Conservation (phyloP, 495 filamentous ascomycete genomes). For the Hamigera avellanea region DNA sequence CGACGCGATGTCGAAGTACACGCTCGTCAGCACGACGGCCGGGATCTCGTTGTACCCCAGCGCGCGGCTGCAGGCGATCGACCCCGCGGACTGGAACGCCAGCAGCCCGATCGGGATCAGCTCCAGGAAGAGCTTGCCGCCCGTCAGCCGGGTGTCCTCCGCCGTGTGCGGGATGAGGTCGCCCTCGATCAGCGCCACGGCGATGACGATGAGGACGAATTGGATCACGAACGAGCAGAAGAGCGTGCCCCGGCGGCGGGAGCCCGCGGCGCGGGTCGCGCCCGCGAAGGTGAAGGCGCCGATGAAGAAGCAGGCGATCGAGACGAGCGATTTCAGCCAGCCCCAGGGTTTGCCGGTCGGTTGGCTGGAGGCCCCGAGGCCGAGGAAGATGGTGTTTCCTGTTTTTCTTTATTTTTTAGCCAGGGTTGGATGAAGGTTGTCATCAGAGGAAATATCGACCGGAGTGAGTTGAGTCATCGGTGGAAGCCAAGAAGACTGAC, state of each 20-base stretch:
- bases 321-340: conserved; percentile 52
- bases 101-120: conserved; percentile 51
- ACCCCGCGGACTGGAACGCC: conserved; percentile 60
- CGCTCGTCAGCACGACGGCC: conserved; percentile 59
- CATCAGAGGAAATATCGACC: no score
- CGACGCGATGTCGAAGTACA: conserved; percentile 56
- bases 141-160: conserved; percentile 10
- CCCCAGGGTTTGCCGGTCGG: conserved; percentile 41
- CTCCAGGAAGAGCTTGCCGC: conserved; percentile 29
- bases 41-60: conserved; percentile 60
- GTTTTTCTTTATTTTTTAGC: conserved; percentile 8
- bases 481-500: conserved; percentile 18
- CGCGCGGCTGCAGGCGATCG: conserved; percentile 52
- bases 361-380: conserved; percentile 45
- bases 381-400: conserved; percentile 59
- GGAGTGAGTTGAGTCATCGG: no score
- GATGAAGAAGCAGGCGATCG: conserved; percentile 44
- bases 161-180: conserved; percentile 33
- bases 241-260: conserved; percentile 39
- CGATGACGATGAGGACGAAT: conserved; percentile 40
- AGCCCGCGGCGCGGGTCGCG: conserved; percentile 20
- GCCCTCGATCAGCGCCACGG: conserved; percentile 44
- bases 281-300: conserved; percentile 40
- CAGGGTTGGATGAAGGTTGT: no score
- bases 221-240: conserved; percentile 48